Conservation (phyloP, 371 early-diverging fungal genomes). For the Mucor indicus region DNA sequence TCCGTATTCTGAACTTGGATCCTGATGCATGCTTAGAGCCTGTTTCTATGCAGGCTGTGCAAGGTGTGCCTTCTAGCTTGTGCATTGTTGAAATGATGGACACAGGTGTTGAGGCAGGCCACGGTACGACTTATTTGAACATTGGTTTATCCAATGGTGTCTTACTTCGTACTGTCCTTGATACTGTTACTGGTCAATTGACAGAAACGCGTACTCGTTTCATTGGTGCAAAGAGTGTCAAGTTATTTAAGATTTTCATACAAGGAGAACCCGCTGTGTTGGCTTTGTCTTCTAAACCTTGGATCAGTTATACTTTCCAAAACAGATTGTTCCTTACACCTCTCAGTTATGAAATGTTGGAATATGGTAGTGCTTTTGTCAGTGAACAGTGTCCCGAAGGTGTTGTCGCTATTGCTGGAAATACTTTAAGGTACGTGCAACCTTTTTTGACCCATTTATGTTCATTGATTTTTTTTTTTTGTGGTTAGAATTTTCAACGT, state of each 20-base stretch:
- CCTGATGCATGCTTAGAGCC: conserved; percentile 77
- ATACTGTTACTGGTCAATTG: conserved; percentile 79
- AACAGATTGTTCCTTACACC: conserved; percentile 56
- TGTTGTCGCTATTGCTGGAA: conserved; percentile 85
- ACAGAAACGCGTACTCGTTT: conserved; percentile 87
- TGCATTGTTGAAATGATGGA: conserved; percentile 79
- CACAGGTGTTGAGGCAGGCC: conserved; percentile 51
- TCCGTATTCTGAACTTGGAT: conserved; percentile 85
- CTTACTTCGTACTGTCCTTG: conserved; percentile 83
- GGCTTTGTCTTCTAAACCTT: conserved; percentile 85
- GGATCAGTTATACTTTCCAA: conserved; percentile 86
- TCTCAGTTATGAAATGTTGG: conserved; percentile 73
- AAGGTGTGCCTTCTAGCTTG: conserved; percentile 55
- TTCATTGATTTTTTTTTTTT: not conserved
- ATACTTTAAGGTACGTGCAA: conserved; percentile 57
- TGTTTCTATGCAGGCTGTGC: conserved; percentile 76
- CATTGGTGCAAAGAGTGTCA: conserved; percentile 84
- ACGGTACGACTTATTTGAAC: conserved; percentile 77
- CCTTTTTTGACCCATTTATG: too few relatives aligned
- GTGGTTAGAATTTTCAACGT: conserved; percentile 72
- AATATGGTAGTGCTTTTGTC: conserved; percentile 82
- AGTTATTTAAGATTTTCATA: conserved; percentile 67
- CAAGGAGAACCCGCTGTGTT: conserved; percentile 74
- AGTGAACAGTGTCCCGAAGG: conserved; percentile 90
- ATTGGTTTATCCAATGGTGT: conserved; percentile 92